Base-by-base conservation (phyloP, 2,329 filamentous ascomycete species). In the Ceratocystis destructans region DNA sequence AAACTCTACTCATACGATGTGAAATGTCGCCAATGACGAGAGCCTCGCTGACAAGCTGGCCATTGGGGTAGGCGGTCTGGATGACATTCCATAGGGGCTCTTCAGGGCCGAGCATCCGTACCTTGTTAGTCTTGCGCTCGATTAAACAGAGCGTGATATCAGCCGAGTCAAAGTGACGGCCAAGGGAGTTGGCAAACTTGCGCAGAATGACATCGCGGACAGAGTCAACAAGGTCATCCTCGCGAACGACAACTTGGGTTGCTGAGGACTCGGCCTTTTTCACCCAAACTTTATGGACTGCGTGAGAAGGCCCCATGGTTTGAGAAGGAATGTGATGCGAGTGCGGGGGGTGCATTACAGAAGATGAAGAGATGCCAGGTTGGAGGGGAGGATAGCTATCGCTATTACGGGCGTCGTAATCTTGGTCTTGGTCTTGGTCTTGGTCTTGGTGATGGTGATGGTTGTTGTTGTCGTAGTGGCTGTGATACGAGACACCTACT, bases 151-250 rank as follows among this genome's bases (percentile, higher is more conserved):
- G 80, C 10, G 83, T 86, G 67, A 99, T 83, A 75, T 99, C 94
- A 12, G 94, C 94, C 10, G 94, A 83, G 77, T 99, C 94, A 75
- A 92, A 96, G 64, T 83, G 88, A 71, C 86, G 86, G 63, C 93
- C 93, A 31, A 99, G 80, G 15, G 91, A 95, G 76, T 99, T 97
- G 71, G 86, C 85, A 75, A 97, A 99, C 78, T 97, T 97, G 72
- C 85, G 86, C 71, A 97, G 79, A 67, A 97, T 94, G 80, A 90
- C 85, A 71, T 96, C 94, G 71, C 93, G 88, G 69, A 96, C 87
- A 76, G 96, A 93, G 75, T 99, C 94, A 67, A 97, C 92, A 71
- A 97, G 78, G 73, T 96, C 91, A 72, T 95, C 90, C 72, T 96
- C 89, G 71, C 85, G 82, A 71, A 96, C 88, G 68, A 87, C 85